Conservation (phyloP, 1,139 yeast species). For the Blastobotrys buckinghamii region DNA sequence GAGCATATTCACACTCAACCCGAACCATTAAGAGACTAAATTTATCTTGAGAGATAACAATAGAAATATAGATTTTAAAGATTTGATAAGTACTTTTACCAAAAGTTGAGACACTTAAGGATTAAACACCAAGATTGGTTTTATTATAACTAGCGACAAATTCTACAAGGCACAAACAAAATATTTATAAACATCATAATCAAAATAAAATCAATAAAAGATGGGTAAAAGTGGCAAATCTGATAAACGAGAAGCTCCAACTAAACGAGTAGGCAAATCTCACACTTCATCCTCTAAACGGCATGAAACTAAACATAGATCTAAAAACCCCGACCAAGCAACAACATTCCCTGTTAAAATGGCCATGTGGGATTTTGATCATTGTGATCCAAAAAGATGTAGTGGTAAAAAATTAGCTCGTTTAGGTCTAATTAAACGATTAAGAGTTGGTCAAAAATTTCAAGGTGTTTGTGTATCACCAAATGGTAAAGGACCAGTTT, state of each 20-base stretch:
- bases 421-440: conserved; percentile 69
- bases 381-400: conserved; percentile 97
- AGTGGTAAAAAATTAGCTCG: conserved; percentile 92
- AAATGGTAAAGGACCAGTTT: conserved; percentile 83
- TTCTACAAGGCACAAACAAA: too few species aligned
- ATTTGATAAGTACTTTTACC: too few species aligned
- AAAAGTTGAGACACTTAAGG: too few species aligned
- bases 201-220: neutral
- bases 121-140: too few species aligned
- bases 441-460: conserved; percentile 87
- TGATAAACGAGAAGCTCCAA: conserved; percentile 7
- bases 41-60: too few species aligned
- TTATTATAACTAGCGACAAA: too few species aligned
- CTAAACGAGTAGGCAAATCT: neutral
- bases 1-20: too few species aligned
- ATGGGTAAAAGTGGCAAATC: conserved; percentile 13
- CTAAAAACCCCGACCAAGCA: conserved; percentile 11
- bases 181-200: too few species aligned
- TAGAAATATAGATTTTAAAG: too few species aligned
- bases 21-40: too few species aligned
- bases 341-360: conserved; percentile 34
- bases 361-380: conserved; percentile 71
- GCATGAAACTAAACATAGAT: conserved; percentile 15
- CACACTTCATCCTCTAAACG: conserved; percentile 12
- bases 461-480: conserved; percentile 91